A percentile compares a stretch with the other conserved stretches of the same genome.
phyloP scores from a whole-genome alignment of 176 grass and related monocot genomes.

The Ensete ventricosum region DNA sequence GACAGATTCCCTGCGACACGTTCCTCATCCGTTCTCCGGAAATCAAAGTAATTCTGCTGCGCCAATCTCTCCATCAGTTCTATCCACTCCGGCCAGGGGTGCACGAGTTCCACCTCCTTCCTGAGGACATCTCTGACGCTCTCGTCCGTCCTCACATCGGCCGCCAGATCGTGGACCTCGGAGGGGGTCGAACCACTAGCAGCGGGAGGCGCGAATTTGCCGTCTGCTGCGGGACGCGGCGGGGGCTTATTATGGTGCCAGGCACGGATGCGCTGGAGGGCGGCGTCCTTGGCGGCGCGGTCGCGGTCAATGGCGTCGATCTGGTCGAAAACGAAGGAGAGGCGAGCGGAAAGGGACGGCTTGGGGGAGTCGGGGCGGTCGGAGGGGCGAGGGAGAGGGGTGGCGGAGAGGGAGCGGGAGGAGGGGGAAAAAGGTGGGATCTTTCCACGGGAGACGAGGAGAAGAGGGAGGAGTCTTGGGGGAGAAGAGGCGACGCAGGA shows the following conservation, averaged over 20 bases:
- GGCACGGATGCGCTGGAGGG: constrained; percentile 75
- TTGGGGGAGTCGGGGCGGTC: constrained; percentile 28
- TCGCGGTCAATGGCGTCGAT: constrained; percentile 66
- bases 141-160: constrained; percentile 20
- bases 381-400: background rate
- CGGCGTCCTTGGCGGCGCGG: constrained; percentile 56
- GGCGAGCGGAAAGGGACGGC: constrained; percentile 75
- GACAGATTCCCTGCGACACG: constrained; percentile 39
- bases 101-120: constrained; percentile 84
- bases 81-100: constrained; percentile 96
- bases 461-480: constrained; percentile 10
- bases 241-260: constrained; percentile 35
- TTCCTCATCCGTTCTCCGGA: constrained; percentile 30
- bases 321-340: constrained; percentile 94
- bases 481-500: constrained; percentile 22
- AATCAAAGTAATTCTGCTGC: constrained; percentile 74
- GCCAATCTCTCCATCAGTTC: constrained; percentile 80
- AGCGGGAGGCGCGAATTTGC: background rate
- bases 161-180: background rate
- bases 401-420: constrained; percentile 15
- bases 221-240: background rate
- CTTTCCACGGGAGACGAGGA: constrained; percentile 22
- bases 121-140: constrained; percentile 47
- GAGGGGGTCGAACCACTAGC: background rate
- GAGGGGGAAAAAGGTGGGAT: background rate